A percentile compares a stretch with the other conserved stretches of the same genome.
phyloP scores from a whole-genome alignment of 106 monocot species.

The Apostasia ramifera region DNA sequence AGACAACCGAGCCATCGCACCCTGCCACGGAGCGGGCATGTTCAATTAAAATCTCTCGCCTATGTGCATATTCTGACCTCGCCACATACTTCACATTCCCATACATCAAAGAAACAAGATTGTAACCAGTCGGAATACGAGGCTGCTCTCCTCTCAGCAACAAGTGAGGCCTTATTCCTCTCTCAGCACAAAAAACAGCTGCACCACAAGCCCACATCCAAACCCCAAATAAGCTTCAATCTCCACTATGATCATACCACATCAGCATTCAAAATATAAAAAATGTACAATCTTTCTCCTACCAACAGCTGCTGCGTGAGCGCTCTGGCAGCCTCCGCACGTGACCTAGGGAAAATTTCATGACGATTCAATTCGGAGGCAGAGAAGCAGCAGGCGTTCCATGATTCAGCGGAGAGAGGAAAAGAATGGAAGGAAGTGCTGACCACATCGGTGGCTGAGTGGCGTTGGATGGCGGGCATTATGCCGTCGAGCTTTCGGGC shows the following conservation, averaged over 20 bases:
- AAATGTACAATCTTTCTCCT: neutral
- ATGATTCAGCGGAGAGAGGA: neutral
- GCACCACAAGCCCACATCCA: neutral
- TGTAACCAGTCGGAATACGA: constrained; percentile 62
- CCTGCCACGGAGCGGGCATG: constrained; percentile 40
- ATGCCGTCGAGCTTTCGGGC: constrained; percentile 79
- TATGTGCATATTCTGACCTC: constrained; percentile 39
- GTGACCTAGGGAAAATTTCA: constrained; percentile 34
- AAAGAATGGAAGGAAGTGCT: neutral
- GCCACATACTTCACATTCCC: constrained; percentile 43
- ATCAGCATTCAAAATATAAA: too few species aligned
- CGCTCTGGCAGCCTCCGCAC: constrained; percentile 85
- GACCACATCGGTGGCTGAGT: constrained; percentile 46
- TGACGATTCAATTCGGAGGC: neutral
- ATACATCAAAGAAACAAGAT: constrained; percentile 64
- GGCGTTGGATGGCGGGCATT: constrained; percentile 39
- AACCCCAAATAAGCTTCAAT: neutral
- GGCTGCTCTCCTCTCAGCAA: constrained; percentile 73
- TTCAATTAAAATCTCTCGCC: constrained; percentile 47
- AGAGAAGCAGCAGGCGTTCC: neutral
- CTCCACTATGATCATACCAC: neutral
- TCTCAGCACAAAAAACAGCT: constrained; percentile 80
- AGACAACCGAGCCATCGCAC: constrained; percentile 17
- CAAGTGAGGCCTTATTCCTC: constrained; percentile 58
- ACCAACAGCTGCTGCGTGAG: constrained; percentile 71